A percentile compares a stretch with the other conserved stretches of the same genome.
Conservation (phyloP, 2,329 filamentous ascomycete species). For the Penicillium frequentans region DNA sequence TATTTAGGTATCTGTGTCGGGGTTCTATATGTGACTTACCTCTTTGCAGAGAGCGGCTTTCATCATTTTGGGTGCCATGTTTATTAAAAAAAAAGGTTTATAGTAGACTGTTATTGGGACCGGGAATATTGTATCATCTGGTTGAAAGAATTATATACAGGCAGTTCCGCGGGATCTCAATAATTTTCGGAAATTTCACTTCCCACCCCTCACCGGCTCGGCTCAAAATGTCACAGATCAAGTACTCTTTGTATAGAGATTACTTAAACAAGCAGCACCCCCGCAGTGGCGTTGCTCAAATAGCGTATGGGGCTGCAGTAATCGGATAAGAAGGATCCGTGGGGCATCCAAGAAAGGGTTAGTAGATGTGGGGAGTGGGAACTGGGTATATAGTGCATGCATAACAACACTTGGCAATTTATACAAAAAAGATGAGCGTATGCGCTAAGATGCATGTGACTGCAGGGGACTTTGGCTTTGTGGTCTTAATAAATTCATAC, state of each 20-base stretch:
- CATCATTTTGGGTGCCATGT: slow-evolving; percentile 6
- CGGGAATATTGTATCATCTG: no score
- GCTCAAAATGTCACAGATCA: neutral
- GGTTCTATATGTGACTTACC: neutral
- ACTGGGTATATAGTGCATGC: neutral
- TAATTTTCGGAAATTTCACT: no score
- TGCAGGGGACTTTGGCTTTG: neutral
- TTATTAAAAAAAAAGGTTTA: no score
- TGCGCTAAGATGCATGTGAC: neutral
- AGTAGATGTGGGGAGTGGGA: neutral
- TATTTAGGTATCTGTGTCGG: neutral
- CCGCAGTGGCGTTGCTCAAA: neutral
- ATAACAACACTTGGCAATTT: neutral
- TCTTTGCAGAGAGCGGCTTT: slow-evolving; percentile 15
- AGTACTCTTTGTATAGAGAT: neutral
- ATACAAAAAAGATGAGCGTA: neutral
- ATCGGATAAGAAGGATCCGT: neutral
- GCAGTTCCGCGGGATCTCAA: no score
- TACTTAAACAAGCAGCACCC: neutral
- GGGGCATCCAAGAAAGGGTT: neutral
- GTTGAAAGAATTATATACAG: no score
- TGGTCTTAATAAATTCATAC: neutral
- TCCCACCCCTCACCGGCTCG: neutral
- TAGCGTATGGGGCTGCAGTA: neutral
- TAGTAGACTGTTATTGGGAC: no score